A percentile compares a stretch with the other conserved stretches of the same genome.
Conservation (phyloP, 306 rosid genomes). For the Astragalus glycyphyllos region DNA sequence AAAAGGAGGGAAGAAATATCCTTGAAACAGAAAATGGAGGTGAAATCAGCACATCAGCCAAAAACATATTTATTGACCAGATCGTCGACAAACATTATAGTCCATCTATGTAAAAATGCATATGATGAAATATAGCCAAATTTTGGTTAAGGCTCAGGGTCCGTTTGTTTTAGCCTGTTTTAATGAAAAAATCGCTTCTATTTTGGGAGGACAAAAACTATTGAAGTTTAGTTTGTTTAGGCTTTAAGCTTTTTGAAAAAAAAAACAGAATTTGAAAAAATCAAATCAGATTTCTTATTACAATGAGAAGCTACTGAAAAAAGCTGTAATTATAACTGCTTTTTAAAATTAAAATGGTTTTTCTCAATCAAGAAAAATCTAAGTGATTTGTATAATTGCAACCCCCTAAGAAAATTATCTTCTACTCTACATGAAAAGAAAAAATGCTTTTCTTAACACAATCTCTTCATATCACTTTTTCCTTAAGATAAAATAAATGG, state of each 20-base stretch:
- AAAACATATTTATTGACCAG: constrained; percentile 20
- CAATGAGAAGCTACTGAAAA: constrained; percentile 3
- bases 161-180: background rate
- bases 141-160: constrained; percentile 24
- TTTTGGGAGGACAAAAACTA: background rate
- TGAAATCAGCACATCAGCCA: constrained; percentile 25
- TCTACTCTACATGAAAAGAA: background rate
- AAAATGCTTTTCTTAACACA: background rate
- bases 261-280: background rate
- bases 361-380: no score
- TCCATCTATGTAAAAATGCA: constrained; percentile 27
- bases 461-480: background rate
- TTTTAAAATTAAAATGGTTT: no score
- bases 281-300: background rate
- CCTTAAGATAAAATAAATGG: background rate
- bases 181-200: background rate
- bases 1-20: constrained; percentile 26
- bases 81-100: constrained; percentile 8
- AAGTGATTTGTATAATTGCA: background rate
- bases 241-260: background rate
- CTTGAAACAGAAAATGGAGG: constrained; percentile 23
- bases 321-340: background rate
- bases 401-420: background rate
- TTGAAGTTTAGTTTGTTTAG: background rate
- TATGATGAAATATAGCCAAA: constrained; percentile 17